phyloP scores from a whole-genome alignment of 225 moss, liverwort and hornwort species.

The Pleurozium schreberi region DNA sequence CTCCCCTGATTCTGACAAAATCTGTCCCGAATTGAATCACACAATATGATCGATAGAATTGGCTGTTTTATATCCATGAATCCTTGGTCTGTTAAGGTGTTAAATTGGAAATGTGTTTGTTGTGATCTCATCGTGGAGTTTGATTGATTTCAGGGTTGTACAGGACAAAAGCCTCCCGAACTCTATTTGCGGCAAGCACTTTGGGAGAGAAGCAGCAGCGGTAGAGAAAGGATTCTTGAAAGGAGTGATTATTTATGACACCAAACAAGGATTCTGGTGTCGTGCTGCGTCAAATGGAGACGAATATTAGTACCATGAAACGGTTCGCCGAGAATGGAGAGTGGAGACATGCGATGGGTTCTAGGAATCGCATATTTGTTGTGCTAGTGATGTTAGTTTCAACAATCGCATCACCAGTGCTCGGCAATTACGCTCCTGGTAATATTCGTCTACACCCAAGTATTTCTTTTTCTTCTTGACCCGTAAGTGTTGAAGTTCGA shows the following conservation, averaged over 20 bases:
- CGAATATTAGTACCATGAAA: not conserved
- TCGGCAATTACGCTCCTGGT: slow-evolving; percentile 30
- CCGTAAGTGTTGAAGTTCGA: too few relatives aligned
- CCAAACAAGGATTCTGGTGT: not conserved
- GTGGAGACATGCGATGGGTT: not conserved
- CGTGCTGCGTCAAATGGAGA: not conserved
- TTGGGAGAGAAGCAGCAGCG: not conserved
- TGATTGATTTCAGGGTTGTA: not conserved
- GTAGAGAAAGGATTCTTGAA: not conserved
- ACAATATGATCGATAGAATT: too few relatives aligned
- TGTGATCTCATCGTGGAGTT: not conserved
- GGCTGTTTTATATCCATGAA: not conserved
- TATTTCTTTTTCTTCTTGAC: not conserved
- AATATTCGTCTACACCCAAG: not conserved
- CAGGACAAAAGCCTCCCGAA: not conserved
- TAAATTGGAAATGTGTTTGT: not conserved
- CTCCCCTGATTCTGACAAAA: not conserved
- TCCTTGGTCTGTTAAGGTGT: not conserved
- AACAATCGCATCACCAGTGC: not conserved
- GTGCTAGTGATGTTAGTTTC: not conserved
- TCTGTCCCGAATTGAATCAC: not conserved
- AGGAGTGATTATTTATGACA: not conserved
- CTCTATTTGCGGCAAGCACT: not conserved
- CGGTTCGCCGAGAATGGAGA: not conserved
- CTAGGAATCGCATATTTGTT: not conserved